These are phyloP conservation scores for Chalciporus chontae DNA, from an alignment of 768 basidiomycete genomes.

Conservation along the genomic window DNA sequence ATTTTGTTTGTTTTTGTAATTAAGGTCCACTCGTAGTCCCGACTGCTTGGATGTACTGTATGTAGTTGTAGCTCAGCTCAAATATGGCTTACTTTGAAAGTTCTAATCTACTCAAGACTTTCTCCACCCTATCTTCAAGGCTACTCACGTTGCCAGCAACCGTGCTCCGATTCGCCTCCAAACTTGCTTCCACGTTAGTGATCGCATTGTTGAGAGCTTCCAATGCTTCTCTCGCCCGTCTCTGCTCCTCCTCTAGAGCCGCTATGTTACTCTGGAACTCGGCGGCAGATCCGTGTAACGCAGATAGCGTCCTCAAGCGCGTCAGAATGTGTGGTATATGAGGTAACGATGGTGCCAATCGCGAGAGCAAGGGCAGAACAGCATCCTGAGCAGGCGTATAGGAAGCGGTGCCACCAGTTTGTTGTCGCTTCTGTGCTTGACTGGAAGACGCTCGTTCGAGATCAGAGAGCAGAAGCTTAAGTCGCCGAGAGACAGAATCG, in stretches of 20 bases:
- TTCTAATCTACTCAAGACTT: constrained; percentile 43
- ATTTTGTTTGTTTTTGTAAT: not conserved
- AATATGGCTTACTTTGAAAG: constrained; percentile 16
- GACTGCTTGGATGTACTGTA: too few species aligned
- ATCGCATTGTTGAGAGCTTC: constrained; percentile 69
- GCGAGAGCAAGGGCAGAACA: constrained; percentile 62
- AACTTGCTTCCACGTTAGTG: constrained; percentile 66
- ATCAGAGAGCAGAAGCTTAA: constrained; percentile 90
- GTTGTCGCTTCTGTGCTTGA: constrained; percentile 25
- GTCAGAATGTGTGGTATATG: constrained; percentile 89
- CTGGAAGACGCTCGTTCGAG: constrained; percentile 73
- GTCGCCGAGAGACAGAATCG: constrained; percentile 89
- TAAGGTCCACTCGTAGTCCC: too few species aligned
- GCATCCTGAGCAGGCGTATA: constrained; percentile 49
- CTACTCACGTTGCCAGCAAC: constrained; percentile 73
- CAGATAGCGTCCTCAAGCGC: constrained; percentile 79
- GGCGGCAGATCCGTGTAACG: constrained; percentile 77
- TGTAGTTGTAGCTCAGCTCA: not conserved
- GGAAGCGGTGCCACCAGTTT: constrained; percentile 7
- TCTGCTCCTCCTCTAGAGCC: constrained; percentile 70
- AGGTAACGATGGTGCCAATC: constrained; percentile 68
- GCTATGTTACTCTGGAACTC: constrained; percentile 69
- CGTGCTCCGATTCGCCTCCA: constrained; percentile 67
- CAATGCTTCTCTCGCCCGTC: constrained; percentile 56
- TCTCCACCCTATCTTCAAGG: constrained; percentile 58